These are phyloP conservation scores for Hydrangea macrophylla DNA, from an alignment of 148 eudicot genomes.

Conservation along the genomic window DNA sequence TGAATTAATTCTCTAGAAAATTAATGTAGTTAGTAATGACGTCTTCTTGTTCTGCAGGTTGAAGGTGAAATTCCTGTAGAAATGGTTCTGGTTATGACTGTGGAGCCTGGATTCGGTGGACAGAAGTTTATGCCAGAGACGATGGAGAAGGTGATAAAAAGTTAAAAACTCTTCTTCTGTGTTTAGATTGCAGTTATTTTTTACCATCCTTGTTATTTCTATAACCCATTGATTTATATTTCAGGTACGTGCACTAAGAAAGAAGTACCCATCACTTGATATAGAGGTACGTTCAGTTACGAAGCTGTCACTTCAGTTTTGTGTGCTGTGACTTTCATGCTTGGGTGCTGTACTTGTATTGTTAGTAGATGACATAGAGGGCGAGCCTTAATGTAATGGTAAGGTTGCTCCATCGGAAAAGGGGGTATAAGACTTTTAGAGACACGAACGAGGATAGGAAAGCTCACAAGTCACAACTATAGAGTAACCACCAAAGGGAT, in stretches of 20 bases:
- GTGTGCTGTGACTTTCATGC: neutral
- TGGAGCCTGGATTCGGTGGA: conserved; percentile 98
- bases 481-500: too few species aligned
- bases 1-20: neutral
- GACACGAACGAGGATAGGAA: too few species aligned
- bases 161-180: conserved; percentile 4
- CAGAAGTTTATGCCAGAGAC: conserved; percentile 97
- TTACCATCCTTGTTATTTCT: neutral
- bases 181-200: neutral
- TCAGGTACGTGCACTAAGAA: conserved; percentile 72
- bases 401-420: too few species aligned
- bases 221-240: conserved; percentile 16
- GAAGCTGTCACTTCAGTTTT: neutral
- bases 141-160: conserved; percentile 99
- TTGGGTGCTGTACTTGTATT: too few species aligned
- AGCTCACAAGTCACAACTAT: too few species aligned
- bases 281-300: conserved; percentile 59
- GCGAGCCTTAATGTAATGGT: too few species aligned
- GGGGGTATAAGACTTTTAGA: too few species aligned
- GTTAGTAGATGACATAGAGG: too few species aligned
- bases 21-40: neutral
- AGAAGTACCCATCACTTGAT: conserved; percentile 82
- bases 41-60: conserved; percentile 29
- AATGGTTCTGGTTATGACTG: conserved; percentile 97
- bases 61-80: conserved; percentile 84